phyloP scores from a whole-genome alignment of 257 asterid genomes.

The Gynochthodes officinalis region DNA sequence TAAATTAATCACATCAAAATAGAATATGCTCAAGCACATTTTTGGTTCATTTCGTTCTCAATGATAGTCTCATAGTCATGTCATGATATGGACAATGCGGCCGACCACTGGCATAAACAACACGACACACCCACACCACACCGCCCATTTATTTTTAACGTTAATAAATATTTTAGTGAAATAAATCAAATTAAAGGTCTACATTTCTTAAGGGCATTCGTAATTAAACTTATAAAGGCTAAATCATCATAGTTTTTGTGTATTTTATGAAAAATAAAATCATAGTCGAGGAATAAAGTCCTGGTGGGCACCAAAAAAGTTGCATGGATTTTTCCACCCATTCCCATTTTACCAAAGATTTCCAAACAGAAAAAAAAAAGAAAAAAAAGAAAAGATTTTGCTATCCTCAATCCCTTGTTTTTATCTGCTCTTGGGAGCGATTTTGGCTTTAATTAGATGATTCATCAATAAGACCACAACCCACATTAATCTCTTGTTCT shows the following conservation, averaged over 20 bases:
- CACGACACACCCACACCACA: too few relatives aligned
- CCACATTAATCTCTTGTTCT: not conserved
- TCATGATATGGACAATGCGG: not conserved
- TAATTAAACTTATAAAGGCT: too few relatives aligned
- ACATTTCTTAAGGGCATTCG: too few relatives aligned
- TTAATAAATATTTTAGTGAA: not conserved
- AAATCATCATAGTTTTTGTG: too few relatives aligned
- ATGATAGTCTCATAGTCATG: not conserved
- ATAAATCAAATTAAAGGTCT: too few relatives aligned
- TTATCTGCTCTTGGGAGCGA: too few relatives aligned
- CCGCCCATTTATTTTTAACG: not conserved
- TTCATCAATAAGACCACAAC: not conserved
- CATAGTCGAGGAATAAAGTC: too few relatives aligned
- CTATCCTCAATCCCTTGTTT: not conserved
- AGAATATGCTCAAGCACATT: not conserved
- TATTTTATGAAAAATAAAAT: too few relatives aligned
- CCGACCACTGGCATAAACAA: not conserved
- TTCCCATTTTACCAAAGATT: not conserved
- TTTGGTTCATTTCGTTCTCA: constrained; percentile 1
- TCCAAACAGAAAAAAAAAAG: not conserved
- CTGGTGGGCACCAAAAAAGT: too few relatives aligned
- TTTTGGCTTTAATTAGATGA: not conserved
- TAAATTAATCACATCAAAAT: not conserved
- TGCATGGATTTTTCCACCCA: not conserved
- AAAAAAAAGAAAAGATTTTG: not conserved